phyloP scores from a whole-genome alignment of 2,329 filamentous ascomycete species.

The Epichloe gansuensis region DNA sequence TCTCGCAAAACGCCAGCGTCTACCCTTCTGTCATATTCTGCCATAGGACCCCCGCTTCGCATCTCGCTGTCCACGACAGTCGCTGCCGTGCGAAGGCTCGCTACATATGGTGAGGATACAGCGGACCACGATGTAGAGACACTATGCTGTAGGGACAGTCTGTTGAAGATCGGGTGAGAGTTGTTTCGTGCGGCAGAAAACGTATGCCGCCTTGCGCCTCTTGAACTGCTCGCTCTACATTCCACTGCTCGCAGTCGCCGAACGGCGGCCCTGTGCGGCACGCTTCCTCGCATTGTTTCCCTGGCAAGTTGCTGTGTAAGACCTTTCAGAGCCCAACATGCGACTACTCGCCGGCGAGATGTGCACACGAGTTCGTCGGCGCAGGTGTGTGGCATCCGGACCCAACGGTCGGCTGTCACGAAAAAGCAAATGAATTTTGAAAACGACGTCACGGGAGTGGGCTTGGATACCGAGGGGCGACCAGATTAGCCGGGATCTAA shows the following conservation, averaged over 20 bases:
- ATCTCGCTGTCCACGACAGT: conserved; percentile 13
- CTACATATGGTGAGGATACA: neutral
- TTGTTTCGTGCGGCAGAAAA: neutral
- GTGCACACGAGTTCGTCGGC: neutral
- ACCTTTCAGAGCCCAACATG: neutral
- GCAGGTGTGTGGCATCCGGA: neutral
- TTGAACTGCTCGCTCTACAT: conserved; percentile 1
- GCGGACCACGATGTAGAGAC: neutral
- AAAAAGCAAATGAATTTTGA: neutral
- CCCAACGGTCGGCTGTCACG: neutral
- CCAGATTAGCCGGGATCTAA: neutral
- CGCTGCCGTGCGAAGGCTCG: conserved; percentile 14
- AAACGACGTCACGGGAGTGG: neutral
- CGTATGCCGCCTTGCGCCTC: conserved; percentile 1
- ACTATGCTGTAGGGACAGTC: neutral
- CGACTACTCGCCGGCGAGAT: neutral
- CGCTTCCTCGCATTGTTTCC: conserved; percentile 10
- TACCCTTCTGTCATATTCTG: conserved; percentile 80
- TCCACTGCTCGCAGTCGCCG: conserved; percentile 9
- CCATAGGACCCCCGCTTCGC: conserved; percentile 58
- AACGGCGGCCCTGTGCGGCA: conserved; percentile 6
- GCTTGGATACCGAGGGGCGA: neutral
- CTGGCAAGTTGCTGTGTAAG: neutral
- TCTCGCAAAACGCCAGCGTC: conserved; percentile 61
- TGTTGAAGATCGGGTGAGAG: neutral